A percentile compares a stretch with the other conserved stretches of the same genome.
phyloP scores from a whole-genome alignment of 345 rosid species.

The Aegle marmelos region DNA sequence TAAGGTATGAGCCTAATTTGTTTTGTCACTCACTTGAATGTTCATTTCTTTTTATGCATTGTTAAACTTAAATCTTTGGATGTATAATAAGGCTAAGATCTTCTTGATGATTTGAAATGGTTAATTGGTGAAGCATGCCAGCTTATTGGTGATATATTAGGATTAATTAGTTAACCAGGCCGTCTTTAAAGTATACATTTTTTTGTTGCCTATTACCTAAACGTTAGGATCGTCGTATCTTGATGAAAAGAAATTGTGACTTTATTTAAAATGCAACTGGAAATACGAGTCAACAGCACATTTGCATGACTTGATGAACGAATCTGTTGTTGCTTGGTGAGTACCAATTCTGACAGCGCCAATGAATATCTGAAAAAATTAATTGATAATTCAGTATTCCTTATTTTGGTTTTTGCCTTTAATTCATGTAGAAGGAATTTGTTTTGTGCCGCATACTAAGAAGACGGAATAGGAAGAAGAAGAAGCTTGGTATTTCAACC shows the following conservation, averaged over 20 bases:
- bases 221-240: too few species aligned
- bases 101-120: not conserved
- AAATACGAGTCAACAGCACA: not conserved
- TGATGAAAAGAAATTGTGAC: not conserved
- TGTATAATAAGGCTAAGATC: too few species aligned
- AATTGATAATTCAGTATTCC: not conserved
- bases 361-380: not conserved
- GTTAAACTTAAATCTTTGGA: too few species aligned
- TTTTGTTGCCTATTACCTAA: too few species aligned
- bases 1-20: too few species aligned
- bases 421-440: not conserved
- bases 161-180: not conserved
- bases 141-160: not conserved
- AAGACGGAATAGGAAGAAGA: not conserved
- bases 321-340: not conserved
- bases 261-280: not conserved
- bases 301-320: not conserved
- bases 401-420: not conserved
- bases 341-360: not conserved
- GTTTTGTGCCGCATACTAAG: not conserved
- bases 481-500: not conserved
- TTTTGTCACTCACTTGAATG: too few species aligned
- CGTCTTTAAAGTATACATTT: too few species aligned
- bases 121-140: not conserved
- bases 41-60: too few species aligned